Conservation (phyloP, 2,329 filamentous ascomycete genomes). For the Geosmithia flava region DNA sequence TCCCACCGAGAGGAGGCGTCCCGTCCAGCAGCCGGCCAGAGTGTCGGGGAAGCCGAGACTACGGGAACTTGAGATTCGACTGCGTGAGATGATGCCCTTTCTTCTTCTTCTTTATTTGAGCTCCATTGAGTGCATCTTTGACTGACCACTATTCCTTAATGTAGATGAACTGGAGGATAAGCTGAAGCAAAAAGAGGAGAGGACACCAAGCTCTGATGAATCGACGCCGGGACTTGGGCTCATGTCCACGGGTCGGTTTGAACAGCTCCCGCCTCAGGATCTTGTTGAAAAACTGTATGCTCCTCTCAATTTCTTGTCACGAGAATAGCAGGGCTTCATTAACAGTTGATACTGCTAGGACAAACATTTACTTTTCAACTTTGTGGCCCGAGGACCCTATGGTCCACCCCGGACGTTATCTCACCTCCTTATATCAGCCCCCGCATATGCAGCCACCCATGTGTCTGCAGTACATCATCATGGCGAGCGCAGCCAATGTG, state of each 20-base stretch:
- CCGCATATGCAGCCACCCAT: conserved; percentile 67
- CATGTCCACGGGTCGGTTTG: conserved; percentile 13
- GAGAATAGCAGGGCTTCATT: neutral
- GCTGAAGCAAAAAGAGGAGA: conserved; percentile 7
- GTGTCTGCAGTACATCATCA: conserved; percentile 71
- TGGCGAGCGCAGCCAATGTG: conserved; percentile 57
- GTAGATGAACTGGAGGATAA: conserved; percentile 11
- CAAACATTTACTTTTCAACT: conserved; percentile 53
- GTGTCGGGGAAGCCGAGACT: conserved; percentile 12
- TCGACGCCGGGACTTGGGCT: conserved; percentile 6
- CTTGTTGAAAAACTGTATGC: conserved; percentile 14
- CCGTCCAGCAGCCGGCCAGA: conserved; percentile 5
- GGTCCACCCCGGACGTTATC: conserved; percentile 61
- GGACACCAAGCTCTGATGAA: neutral
- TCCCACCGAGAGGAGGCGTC: conserved; percentile 11
- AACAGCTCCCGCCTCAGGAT: conserved; percentile 13
- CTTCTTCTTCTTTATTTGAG: neutral
- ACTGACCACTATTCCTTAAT: neutral
- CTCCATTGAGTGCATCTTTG: neutral
- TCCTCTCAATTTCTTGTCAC: neutral
- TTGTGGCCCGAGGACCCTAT: conserved; percentile 60
- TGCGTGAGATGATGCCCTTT: conserved; percentile 7
- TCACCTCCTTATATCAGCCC: conserved; percentile 54
- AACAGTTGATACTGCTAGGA: neutral
- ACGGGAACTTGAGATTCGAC: conserved; percentile 12